Base-by-base conservation (phyloP, 495 filamentous ascomycete species). In the Rusavskia elegans region DNA sequence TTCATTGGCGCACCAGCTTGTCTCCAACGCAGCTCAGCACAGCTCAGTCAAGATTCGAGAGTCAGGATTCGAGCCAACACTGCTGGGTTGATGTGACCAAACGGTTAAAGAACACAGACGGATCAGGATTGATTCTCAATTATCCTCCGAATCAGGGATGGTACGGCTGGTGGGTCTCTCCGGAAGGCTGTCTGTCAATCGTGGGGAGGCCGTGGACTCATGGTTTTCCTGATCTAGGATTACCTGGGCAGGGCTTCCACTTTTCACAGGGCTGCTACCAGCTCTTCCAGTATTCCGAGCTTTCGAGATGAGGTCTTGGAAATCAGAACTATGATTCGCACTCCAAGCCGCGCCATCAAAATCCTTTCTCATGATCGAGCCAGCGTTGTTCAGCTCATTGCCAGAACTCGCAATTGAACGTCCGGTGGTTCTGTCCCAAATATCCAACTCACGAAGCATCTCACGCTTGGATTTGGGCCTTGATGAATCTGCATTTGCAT, bases 401-500 rank as follows among this genome's bases (percentile, higher is more conserved):
- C 50, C 30, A 35, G 10, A 36, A 25, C 52, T 59, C 23, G 20
- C 20, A 32, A 59, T 49, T 9, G 58, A 56, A 17, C 60, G 55
- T 30, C 73, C 73, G 54, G 90, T 79, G 0, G 83, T 89, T 30
- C 75, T 70, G 59, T 98, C 92, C 89, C 92, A 96, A 2, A 75
- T 59, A 23, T 89, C 82, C 17, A 98, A 61, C 51, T 95, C 90
- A 6, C 74, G 74, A 29, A 92, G 61, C 7, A 98, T 60, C 45
- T 90, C 82, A 3, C 68, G 63, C 57, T 85, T 87, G 5, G 72
- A 66, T 59, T 83, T 83, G 1, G 86, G 87, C 4, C 65, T 68
- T 50, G 73, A 76, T 2, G 87, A 83, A 63, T 99, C 92, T 65
- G 87, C 90, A 57, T 97, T 97, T 14, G 93, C 87, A 63, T 99